Evolutionary conservation across 169 alveolate species (phyloP).

Genomic region (Eimeria necatrix): DNA sequence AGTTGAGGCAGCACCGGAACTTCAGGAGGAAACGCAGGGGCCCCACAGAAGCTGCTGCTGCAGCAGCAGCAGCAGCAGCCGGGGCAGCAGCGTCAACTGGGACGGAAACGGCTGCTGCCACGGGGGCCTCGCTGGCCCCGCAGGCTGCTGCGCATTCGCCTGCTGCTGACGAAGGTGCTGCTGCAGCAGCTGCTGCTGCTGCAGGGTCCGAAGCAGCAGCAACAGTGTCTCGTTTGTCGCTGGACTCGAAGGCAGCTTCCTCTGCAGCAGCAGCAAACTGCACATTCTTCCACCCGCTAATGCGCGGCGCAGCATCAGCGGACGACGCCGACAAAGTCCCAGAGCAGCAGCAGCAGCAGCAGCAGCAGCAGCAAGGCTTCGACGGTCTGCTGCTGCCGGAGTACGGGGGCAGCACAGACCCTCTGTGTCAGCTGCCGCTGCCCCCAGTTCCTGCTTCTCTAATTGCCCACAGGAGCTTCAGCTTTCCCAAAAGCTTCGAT

Average conservation of each 20-base stretch:
- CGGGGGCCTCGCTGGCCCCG: too few species aligned
- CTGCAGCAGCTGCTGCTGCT: not conserved
- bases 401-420: not conserved
- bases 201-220: not conserved
- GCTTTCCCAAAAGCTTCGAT: not conserved
- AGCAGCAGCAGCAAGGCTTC: not conserved
- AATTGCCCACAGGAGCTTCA: not conserved
- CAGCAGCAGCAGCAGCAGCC: not conserved
- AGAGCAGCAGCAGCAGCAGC: not conserved
- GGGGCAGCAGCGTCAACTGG: not conserved
- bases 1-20: constrained; percentile 34
- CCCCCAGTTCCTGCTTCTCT: not conserved
- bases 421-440: not conserved
- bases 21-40: constrained; percentile 2
- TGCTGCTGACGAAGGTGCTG: not conserved
- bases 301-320: not conserved
- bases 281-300: not conserved
- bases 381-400: not conserved
- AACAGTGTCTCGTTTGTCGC: not conserved
- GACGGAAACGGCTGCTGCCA: too few species aligned
- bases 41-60: not conserved
- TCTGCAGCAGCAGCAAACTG: not conserved
- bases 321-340: not conserved
- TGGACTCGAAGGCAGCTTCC: not conserved
- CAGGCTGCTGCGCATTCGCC: not conserved